A percentile compares a stretch with the other conserved stretches of the same genome.
phyloP scores from a whole-genome alignment of 257 asterid genomes.

The Solanum clarkiae region DNA sequence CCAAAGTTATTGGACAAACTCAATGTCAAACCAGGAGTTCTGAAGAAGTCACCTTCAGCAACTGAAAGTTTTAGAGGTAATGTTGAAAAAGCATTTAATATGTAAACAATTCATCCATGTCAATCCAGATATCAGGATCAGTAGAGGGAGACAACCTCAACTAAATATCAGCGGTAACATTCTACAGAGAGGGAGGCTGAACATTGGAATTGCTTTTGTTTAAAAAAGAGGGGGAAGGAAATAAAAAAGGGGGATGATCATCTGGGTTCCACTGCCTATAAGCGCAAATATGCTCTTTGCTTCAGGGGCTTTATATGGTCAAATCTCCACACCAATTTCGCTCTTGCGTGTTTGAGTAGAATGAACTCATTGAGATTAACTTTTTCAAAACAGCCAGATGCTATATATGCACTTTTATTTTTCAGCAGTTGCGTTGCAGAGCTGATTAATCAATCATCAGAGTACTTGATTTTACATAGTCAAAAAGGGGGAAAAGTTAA shows the following conservation, averaged over 20 bases:
- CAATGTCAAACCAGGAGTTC: neutral
- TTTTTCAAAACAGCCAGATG: neutral
- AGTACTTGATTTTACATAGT: neutral
- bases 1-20: neutral
- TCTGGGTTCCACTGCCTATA: neutral
- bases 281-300: neutral
- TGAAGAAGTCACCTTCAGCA: neutral
- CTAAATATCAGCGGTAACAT: neutral
- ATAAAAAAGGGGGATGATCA: neutral
- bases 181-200: neutral
- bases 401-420: neutral
- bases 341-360: neutral
- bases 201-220: neutral
- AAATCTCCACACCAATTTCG: neutral
- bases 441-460: neutral
- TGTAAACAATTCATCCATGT: neutral
- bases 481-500: neutral
- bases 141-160: neutral
- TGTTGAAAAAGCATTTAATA: neutral
- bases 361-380: neutral
- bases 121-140: neutral
- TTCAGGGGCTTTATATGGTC: neutral
- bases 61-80: neutral
- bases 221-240: neutral
- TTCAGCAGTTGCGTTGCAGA: neutral